Percentiles rank a stretch among this genome's conserved stretches.
These are phyloP conservation scores for Bolboschoenoplectus hybrid DNA, from an alignment of 202 grass and related monocot genomes.

Conservation along the genomic window DNA sequence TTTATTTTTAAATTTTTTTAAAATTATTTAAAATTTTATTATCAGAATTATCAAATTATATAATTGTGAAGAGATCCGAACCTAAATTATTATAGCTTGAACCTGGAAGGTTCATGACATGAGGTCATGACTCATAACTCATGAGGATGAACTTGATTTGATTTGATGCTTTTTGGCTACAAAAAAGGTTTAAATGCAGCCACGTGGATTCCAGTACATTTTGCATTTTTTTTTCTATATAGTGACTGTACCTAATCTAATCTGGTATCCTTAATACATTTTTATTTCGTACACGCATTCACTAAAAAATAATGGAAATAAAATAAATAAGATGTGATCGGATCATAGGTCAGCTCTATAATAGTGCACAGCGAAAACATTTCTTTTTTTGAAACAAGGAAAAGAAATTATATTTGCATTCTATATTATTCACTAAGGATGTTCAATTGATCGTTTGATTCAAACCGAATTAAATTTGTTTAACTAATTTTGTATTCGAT, in stretches of 20 bases:
- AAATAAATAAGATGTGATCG: background rate
- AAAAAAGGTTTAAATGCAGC: background rate
- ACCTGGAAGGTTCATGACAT: background rate
- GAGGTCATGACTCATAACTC: background rate
- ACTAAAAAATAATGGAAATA: background rate
- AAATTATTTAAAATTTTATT: too few species aligned
- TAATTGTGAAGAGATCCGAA: too few species aligned
- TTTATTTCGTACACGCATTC: background rate
- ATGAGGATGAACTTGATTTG: background rate
- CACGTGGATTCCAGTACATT: conserved; percentile 19
- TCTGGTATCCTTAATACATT: background rate
- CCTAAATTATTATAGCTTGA: background rate
- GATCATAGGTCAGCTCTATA: background rate
- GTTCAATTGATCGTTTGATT: too few species aligned
- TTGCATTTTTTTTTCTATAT: background rate
- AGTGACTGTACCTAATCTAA: conserved; percentile 23
- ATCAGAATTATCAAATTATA: too few species aligned
- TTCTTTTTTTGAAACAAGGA: background rate
- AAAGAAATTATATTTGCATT: background rate
- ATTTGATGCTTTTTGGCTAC: background rate
- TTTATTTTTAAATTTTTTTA: too few species aligned
- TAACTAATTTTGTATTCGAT: too few species aligned
- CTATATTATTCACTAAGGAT: too few species aligned
- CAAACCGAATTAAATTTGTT: too few species aligned
- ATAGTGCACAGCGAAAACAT: background rate